Evolutionary conservation across 352 stramenopile species (phyloP), one percentile per base, ranked within the genome.

Genomic region (Phytophthora megakarya): DNA sequence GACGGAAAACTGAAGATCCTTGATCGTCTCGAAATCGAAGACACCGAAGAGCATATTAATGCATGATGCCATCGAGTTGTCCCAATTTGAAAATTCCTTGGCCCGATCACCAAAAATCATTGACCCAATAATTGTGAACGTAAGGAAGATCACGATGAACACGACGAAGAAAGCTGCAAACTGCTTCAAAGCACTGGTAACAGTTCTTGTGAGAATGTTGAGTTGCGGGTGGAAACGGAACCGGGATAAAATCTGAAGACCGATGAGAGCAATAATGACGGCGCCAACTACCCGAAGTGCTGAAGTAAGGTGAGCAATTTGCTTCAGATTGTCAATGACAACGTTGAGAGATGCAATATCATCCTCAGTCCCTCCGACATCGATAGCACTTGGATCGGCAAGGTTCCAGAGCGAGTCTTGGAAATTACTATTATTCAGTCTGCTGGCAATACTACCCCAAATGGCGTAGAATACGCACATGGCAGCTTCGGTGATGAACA

Each of bases 21-120:
- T 67, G 46, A 89, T 85, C 12, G 66, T 61, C 0, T 63, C 43
- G 52, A 81, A 87, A 66, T 89, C 74, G 28, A 89, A 90, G 22
- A 71, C 70, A 0, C 77, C 79, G 38, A 90, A 88, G 13, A 87
- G 72, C 73, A 90, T 86, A 52, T 88, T 85, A 28, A 89, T 73
- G 32, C 80, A 88, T 4, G 79, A 75, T 23, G 79, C 70, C 48
- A 87, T 71, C 1, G 81, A 72, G 22, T 72, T 65, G 10, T 60
- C 45, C 3, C 88, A 33, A 9, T 70, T 76, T 1, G 76, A 76
- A 54, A 90, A 90, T 13, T 69, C 59, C 6, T 73, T 61, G 7
- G 83, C 75, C 11, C 79, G 75, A 30, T 84, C 73, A 0, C 79
- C 81, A 35, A 90, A 89, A 3, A 89, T 73, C 35, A 90, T 58